Percentiles rank a stretch among this genome's conserved stretches.
These are phyloP conservation scores for Metschnikowia peoriensis DNA, from an alignment of 805 yeast species.

Conservation along the genomic window DNA sequence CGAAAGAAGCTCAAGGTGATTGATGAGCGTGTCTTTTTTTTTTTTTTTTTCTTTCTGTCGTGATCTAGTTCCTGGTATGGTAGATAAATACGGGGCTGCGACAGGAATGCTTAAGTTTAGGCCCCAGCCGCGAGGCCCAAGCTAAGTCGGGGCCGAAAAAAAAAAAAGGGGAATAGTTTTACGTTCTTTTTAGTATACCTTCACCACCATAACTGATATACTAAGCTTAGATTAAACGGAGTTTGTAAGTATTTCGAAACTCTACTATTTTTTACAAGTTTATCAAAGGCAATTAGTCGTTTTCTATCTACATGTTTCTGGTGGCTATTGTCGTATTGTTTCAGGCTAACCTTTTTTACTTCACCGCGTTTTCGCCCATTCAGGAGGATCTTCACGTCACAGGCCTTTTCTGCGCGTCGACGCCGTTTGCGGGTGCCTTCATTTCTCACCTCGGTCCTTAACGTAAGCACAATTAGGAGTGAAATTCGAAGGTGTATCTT, in stretches of 20 bases:
- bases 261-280: no score
- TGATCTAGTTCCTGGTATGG: slow-evolving; percentile 6
- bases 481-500: no score
- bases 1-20: background rate
- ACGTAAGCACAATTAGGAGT: no score
- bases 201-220: no score
- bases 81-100: slow-evolving; percentile 2
- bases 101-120: no score
- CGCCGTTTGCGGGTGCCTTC: background rate
- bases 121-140: slow-evolving; percentile 1
- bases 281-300: no score
- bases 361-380: background rate
- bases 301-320: background rate
- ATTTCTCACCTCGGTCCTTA: background rate
- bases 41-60: background rate
- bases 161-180: no score
- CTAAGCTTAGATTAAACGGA: no score
- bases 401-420: background rate
- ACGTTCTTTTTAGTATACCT: no score
- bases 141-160: no score
- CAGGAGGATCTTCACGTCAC: background rate
- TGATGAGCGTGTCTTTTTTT: background rate
- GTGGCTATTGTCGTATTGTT: background rate
- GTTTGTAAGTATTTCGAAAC: no score
- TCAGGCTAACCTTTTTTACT: background rate